Base-by-base conservation (phyloP, 805 yeast species). In the Jamesozyma lodderae region DNA sequence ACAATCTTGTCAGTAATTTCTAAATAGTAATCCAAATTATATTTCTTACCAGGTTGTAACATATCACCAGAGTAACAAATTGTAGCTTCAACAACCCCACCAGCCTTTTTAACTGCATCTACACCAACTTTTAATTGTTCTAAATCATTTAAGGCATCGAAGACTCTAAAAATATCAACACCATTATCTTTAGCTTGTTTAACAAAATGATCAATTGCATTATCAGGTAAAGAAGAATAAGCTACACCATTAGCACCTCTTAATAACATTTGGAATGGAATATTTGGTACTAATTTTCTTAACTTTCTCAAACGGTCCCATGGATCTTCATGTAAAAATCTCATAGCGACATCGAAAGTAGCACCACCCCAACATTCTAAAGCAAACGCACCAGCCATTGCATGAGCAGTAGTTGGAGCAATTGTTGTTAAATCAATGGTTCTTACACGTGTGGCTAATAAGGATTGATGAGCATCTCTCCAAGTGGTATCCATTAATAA, bases 311-410 rank as follows among this genome's bases (percentile, higher is more conserved):
- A 73, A 66, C 99, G 79, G 43, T 75, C 94, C 99, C 99, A 92
- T 49, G 99, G 99, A 63, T 88, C 96, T 71, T 92, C 99, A 64
- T 90, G 86, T 56, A 92, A 72, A 75, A 92, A 92, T 66, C 99
- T 79, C 97, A 92, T 88, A 39, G 95, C 82, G 39, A 92, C 99
- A 59, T 92, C 99, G 55, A 92, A 92, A 27, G 99, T 92, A 39
- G 99, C 99, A 67, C 99, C 99, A 68, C 99, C 99, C 99, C 99
- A 92, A 71, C 98, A 92, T 68, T 92, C 99, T 39, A 92, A 70
- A 15, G 99, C 92, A 63, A 87, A 92, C 3, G 95, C 94, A 46
- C 90, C 88, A 48, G 80, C 65, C 52, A 87, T 67, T 16, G 95
- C 97, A 57, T 82, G 80, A 3, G 96, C 84, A 23, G 99, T 92